These are phyloP conservation scores for Pythium monospermum DNA, from an alignment of 352 stramenopile species.

Conservation along the genomic window DNA sequence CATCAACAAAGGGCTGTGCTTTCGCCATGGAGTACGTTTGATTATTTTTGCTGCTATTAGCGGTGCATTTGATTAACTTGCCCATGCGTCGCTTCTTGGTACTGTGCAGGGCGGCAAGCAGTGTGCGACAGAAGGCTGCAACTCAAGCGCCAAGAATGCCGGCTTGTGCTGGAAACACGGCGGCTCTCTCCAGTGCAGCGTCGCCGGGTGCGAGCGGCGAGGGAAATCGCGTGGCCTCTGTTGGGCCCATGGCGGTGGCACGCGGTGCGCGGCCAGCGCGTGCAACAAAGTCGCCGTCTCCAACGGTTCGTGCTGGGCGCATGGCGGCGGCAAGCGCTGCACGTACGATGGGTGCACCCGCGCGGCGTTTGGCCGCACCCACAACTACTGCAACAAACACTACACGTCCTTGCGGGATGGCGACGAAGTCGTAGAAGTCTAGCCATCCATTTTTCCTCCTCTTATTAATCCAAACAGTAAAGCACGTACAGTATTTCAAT, in stretches of 20 bases:
- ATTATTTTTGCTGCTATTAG: neutral
- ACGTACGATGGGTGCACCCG: constrained; percentile 27
- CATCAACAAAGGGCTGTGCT: constrained; percentile 42
- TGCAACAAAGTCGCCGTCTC: constrained; percentile 24
- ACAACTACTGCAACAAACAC: constrained; percentile 22
- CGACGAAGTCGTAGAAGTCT: constrained; percentile 14
- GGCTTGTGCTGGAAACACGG: constrained; percentile 53
- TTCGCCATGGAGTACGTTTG: constrained; percentile 34
- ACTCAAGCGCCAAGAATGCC: constrained; percentile 33
- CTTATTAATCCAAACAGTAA: neutral
- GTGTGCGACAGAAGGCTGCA: constrained; percentile 33
- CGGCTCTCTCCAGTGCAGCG: constrained; percentile 20
- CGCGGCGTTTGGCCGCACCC: constrained; percentile 27
- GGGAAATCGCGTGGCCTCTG: constrained; percentile 23
- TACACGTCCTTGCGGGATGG: constrained; percentile 21
- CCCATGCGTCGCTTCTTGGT: neutral
- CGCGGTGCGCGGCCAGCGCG: constrained; percentile 14
- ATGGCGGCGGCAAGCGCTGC: constrained; percentile 26
- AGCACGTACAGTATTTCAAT: neutral
- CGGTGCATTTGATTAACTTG: neutral
- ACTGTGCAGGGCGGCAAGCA: constrained; percentile 42
- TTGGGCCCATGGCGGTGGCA: constrained; percentile 22
- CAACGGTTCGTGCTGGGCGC: constrained; percentile 22
- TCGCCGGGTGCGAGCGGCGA: constrained; percentile 19
- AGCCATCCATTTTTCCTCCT: neutral